These are phyloP conservation scores for Cladorrhinum sp. DNA, from an alignment of 2,329 filamentous ascomycete genomes.

Conservation along the genomic window DNA sequence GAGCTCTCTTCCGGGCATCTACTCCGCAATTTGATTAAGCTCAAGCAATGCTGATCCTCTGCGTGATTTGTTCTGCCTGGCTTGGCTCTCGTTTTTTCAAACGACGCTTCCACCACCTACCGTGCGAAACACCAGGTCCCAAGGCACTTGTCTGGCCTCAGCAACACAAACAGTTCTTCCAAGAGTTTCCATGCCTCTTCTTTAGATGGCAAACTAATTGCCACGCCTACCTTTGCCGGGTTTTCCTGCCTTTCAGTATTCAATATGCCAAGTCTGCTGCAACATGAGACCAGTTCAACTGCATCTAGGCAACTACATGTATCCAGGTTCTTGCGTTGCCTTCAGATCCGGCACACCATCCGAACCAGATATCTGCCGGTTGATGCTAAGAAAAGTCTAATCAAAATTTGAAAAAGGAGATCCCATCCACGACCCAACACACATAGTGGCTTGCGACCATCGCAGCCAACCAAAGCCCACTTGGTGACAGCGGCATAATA, in stretches of 20 bases:
- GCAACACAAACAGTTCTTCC: neutral
- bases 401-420: neutral
- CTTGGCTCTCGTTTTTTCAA: too few relatives aligned
- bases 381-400: neutral
- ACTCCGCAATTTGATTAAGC: too few relatives aligned
- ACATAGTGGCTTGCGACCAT: neutral
- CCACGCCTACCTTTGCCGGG: neutral
- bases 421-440: neutral
- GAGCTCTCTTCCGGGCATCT: too few relatives aligned
- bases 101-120: too few relatives aligned
- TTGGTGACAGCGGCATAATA: neutral
- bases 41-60: too few relatives aligned
- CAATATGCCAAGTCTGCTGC: neutral
- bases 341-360: slow-evolving; percentile 8
- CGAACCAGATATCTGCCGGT: slow-evolving; percentile 9
- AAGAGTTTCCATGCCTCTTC: neutral
- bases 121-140: too few relatives aligned
- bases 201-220: neutral
- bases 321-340: neutral
- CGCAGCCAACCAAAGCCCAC: neutral
- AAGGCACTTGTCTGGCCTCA: neutral
- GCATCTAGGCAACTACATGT: neutral
- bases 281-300: neutral
- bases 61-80: too few relatives aligned
- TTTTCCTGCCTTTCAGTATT: neutral